A percentile compares a stretch with the other conserved stretches of the same genome.
phyloP scores from a whole-genome alignment of 2,329 filamentous ascomycete species.

The Claviceps sp. region DNA sequence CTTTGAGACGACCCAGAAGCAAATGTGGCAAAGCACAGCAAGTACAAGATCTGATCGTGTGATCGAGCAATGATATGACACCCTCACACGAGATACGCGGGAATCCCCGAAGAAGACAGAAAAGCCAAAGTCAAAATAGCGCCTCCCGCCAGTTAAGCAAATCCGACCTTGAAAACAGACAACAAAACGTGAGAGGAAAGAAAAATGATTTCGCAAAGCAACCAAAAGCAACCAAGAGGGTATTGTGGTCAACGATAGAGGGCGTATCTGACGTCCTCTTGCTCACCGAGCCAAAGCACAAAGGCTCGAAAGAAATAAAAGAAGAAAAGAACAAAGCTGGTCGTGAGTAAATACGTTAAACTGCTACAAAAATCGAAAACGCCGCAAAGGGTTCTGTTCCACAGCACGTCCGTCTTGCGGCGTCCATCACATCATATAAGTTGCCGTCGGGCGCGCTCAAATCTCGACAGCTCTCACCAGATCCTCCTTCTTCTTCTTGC shows the following conservation, averaged over 20 bases:
- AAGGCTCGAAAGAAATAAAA: background rate
- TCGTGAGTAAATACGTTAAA: background rate
- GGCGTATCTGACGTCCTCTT: background rate
- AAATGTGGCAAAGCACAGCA: too few relatives aligned
- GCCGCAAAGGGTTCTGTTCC: background rate
- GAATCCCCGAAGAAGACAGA: too few relatives aligned
- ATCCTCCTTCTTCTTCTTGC: conserved; percentile 25
- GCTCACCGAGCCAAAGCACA: background rate
- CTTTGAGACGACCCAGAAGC: too few relatives aligned
- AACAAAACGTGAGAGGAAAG: background rate
- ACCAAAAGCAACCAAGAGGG: background rate
- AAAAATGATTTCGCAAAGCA: background rate
- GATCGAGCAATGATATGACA: too few relatives aligned
- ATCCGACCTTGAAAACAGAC: background rate
- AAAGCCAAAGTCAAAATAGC: too few relatives aligned
- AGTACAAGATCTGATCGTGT: too few relatives aligned
- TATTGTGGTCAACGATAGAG: background rate
- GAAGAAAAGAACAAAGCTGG: background rate
- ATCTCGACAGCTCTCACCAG: conserved; percentile 8
- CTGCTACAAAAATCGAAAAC: background rate
- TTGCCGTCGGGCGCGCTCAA: background rate
- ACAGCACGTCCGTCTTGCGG: background rate
- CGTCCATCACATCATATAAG: background rate
- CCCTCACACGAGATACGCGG: too few relatives aligned
- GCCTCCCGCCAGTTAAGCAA: background rate